Evolutionary conservation across 352 stramenopile species (phyloP).

Genomic region (Pythium phragmiticola): DNA sequence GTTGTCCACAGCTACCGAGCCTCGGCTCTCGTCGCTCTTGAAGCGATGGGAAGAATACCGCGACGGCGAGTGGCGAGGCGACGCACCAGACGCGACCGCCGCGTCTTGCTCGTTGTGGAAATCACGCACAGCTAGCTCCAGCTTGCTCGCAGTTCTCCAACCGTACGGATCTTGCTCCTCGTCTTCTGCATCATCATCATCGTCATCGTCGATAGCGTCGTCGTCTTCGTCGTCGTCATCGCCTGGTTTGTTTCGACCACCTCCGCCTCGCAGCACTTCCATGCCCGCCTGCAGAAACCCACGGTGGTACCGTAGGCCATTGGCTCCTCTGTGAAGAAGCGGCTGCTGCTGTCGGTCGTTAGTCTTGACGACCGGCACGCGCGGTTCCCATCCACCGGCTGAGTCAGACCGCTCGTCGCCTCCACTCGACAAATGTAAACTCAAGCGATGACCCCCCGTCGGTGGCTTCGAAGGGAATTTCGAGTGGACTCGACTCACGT

Average conservation of each 20-base stretch:
- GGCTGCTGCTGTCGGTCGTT: not conserved
- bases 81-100: not conserved
- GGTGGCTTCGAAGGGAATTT: constrained; percentile 14
- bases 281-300: constrained; percentile 62
- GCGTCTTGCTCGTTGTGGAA: constrained; percentile 30
- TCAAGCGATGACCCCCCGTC: constrained; percentile 4
- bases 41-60: constrained; percentile 26
- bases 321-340: not conserved
- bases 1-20: constrained; percentile 6
- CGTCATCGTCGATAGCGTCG: not conserved
- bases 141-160: constrained; percentile 21
- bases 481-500: not conserved
- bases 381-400: constrained; percentile 8
- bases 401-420: constrained; percentile 8
- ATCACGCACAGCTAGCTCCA: constrained; percentile 39
- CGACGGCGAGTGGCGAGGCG: constrained; percentile 10
- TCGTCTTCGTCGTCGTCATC: constrained; percentile 10
- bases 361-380: not conserved
- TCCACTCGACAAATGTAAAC: constrained; percentile 1
- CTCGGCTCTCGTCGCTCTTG: constrained; percentile 38
- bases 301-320: constrained; percentile 38
- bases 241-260: constrained; percentile 17
- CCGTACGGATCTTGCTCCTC: not conserved
- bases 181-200: not conserved
- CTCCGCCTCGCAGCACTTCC: constrained; percentile 43